A percentile compares a stretch with the other conserved stretches of the same genome.
phyloP scores from a whole-genome alignment of 257 asterid genomes.

The Salvia miltiorrhiza region DNA sequence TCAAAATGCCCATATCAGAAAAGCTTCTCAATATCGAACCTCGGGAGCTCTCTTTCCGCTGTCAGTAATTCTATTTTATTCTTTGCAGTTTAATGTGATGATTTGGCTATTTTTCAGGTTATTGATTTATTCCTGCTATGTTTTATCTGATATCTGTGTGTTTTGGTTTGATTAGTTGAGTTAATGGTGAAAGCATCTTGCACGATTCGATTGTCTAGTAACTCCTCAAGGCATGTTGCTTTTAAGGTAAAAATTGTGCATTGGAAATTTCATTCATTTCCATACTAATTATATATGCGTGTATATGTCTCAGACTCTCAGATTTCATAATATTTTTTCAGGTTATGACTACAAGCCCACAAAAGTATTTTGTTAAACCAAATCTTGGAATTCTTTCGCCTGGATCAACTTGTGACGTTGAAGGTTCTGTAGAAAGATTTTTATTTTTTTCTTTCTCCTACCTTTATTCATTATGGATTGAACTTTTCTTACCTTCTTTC shows the following conservation, averaged over 20 bases:
- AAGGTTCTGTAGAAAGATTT: constrained; percentile 18
- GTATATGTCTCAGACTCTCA: not conserved
- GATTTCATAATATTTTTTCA: not conserved
- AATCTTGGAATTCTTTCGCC: constrained; percentile 36
- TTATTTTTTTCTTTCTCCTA: not conserved
- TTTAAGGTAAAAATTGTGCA: constrained; percentile 43
- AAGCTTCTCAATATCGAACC: constrained; percentile 23
- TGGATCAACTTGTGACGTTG: constrained; percentile 31
- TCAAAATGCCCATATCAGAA: not conserved
- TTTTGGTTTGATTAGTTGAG: constrained; percentile 40
- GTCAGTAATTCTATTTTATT: constrained; percentile 13
- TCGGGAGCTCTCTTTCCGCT: constrained; percentile 16
- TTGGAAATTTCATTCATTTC: not conserved
- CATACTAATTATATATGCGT: not conserved
- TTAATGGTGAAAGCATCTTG: constrained; percentile 45
- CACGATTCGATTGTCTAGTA: constrained; percentile 42
- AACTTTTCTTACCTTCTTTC: not conserved
- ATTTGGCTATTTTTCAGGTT: not conserved
- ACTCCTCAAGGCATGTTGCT: constrained; percentile 44
- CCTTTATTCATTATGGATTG: not conserved
- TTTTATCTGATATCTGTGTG: not conserved
- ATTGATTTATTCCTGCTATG: not conserved
- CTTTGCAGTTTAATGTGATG: not conserved
- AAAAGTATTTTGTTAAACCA: constrained; percentile 48
- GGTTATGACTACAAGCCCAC: constrained; percentile 40